Percentiles rank a stretch among this genome's conserved stretches.
Evolutionary conservation across 345 rosid genomes (phyloP).

Genomic region (Eucalyptus fibrosa): DNA sequence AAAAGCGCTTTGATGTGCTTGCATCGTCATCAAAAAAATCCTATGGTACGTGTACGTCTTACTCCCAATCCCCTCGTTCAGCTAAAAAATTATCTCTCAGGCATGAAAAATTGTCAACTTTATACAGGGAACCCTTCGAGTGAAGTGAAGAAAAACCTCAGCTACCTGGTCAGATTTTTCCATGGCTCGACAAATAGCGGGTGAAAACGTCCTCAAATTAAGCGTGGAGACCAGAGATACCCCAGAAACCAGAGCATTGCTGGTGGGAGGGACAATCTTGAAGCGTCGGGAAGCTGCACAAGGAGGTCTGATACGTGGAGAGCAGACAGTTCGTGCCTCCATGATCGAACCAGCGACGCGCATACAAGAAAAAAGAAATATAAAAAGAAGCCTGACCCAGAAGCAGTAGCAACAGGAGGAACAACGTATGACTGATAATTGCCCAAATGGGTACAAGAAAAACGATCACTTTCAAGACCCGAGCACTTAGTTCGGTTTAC

Average conservation of each 20-base stretch:
- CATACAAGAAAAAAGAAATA: neutral
- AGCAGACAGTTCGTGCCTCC: neutral
- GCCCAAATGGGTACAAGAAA: neutral
- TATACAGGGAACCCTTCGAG: neutral
- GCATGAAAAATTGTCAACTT: neutral
- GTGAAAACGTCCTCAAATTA: neutral
- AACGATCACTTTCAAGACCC: neutral
- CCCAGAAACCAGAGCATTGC: neutral
- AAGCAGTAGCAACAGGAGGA: neutral
- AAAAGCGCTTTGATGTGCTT: neutral
- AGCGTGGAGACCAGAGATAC: neutral
- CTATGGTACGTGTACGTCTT: neutral
- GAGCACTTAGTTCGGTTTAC: neutral
- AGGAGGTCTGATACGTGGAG: neutral
- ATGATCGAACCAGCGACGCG: neutral
- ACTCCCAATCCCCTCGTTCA: neutral
- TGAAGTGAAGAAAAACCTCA: neutral
- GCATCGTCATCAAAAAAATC: neutral
- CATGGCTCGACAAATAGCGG: neutral
- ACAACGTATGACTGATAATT: neutral
- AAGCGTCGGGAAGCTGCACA: neutral
- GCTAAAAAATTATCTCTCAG: neutral
- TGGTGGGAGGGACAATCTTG: neutral
- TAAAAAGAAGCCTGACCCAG: neutral
- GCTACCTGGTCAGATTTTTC: slow-evolving; percentile 1